Evolutionary conservation across 495 filamentous ascomycete species (phyloP).

Genomic region (Polyplosphaeria fusca): DNA sequence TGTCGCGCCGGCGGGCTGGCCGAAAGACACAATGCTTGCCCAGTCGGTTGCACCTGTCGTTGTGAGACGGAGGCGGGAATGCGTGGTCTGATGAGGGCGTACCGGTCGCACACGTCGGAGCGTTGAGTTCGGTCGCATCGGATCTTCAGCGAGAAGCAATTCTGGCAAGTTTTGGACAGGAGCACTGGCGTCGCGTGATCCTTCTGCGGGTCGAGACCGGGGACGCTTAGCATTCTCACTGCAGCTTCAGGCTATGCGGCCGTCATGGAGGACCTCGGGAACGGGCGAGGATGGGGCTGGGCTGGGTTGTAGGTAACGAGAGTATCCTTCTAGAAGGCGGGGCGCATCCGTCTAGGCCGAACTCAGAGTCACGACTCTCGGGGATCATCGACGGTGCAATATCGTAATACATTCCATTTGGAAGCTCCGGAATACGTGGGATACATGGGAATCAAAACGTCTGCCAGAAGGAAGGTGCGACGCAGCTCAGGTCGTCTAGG

Average conservation of each 20-base stretch:
- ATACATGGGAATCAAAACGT: no score
- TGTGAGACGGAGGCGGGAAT: no score
- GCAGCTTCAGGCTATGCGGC: background rate
- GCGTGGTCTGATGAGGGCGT: no score
- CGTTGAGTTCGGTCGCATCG: slow-evolving; percentile 26
- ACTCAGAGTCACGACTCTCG: no score
- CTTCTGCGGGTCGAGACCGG: background rate
- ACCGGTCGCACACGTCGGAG: slow-evolving; percentile 24
- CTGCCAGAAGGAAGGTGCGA: no score
- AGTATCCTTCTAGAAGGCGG: background rate
- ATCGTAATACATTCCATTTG: no score
- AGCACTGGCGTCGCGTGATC: background rate
- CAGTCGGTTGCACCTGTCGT: slow-evolving; percentile 18
- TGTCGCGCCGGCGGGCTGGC: slow-evolving; percentile 26
- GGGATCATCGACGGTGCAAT: no score
- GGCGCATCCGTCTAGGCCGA: no score
- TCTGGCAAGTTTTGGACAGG: slow-evolving; percentile 28
- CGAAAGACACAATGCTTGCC: slow-evolving; percentile 31
- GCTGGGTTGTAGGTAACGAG: background rate
- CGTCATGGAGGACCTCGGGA: background rate
- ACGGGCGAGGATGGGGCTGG: background rate
- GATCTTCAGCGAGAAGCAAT: slow-evolving; percentile 31
- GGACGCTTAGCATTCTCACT: background rate
- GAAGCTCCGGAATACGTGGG: no score
- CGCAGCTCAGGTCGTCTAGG: no score